These are phyloP conservation scores for Pichia sp. DNA, from an alignment of 1,139 yeast species.

Conservation along the genomic window DNA sequence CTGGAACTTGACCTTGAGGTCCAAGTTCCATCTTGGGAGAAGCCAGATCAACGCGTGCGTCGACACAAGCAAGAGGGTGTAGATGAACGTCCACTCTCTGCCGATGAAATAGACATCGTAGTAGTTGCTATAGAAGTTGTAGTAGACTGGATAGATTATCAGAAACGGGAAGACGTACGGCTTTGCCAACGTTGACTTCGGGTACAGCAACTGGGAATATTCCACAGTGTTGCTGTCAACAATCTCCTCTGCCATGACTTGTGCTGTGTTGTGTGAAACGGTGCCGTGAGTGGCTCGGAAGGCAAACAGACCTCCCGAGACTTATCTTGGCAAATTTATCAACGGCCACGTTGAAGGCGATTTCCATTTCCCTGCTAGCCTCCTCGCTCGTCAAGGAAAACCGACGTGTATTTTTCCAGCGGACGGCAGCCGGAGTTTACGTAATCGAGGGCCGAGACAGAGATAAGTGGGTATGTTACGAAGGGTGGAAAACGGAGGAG, in stretches of 20 bases:
- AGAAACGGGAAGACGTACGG: constrained; percentile 87
- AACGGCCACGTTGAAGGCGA: constrained; percentile 3
- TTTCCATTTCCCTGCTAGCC: neutral
- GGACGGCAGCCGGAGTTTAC: neutral
- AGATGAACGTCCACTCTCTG: constrained; percentile 79
- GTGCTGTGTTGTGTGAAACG: neutral
- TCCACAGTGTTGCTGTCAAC: constrained; percentile 58
- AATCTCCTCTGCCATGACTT: constrained; percentile 29
- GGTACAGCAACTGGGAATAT: constrained; percentile 68
- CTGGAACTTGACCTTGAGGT: constrained; percentile 68
- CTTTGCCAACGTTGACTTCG: constrained; percentile 55
- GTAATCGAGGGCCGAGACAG: too few species aligned
- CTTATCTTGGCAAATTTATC: neutral
- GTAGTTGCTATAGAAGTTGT: constrained; percentile 58
- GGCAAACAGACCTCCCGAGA: too few species aligned
- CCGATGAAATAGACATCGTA: constrained; percentile 84
- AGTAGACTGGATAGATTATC: constrained; percentile 71
- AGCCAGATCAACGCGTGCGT: constrained; percentile 75
- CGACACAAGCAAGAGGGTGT: constrained; percentile 67
- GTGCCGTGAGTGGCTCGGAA: too few species aligned
- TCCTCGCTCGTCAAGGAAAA: neutral
- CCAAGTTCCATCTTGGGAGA: constrained; percentile 93
- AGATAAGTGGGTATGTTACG: too few species aligned
- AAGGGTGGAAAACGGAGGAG: too few species aligned
- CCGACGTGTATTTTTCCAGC: neutral